phyloP scores from a whole-genome alignment of 2,329 filamentous ascomycete species.

The Torrubiella hemipterigena region DNA sequence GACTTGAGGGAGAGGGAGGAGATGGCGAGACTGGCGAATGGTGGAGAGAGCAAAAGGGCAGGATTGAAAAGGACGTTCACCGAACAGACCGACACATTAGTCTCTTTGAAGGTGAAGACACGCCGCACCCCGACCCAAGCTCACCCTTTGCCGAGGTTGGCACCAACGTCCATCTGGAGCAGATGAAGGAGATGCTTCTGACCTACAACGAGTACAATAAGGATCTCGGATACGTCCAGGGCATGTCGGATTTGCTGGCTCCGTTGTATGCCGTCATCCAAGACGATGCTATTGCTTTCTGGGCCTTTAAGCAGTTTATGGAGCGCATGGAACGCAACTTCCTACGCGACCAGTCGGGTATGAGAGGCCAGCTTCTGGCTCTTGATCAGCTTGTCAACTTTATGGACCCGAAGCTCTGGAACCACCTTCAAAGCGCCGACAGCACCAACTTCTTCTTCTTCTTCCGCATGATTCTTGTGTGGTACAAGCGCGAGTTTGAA shows the following conservation, averaged over 20 bases:
- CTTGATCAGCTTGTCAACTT: slow-evolving; percentile 93
- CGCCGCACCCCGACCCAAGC: slow-evolving; percentile 88
- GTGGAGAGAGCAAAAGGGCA: slow-evolving; percentile 88
- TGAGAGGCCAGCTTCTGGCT: slow-evolving; percentile 82
- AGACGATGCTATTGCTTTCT: slow-evolving; percentile 93
- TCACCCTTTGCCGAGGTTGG: slow-evolving; percentile 88
- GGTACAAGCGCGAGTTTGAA: slow-evolving; percentile 95
- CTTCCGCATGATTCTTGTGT: slow-evolving; percentile 96
- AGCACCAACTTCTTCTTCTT: slow-evolving; percentile 99
- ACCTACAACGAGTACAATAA: slow-evolving; percentile 98
- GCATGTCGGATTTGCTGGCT: slow-evolving; percentile 93
- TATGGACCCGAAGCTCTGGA: slow-evolving; percentile 89
- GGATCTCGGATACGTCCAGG: slow-evolving; percentile 92
- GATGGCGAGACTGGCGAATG: slow-evolving; percentile 78
- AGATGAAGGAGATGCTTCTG: slow-evolving; percentile 97
- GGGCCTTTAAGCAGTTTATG: slow-evolving; percentile 95
- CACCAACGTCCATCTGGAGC: slow-evolving; percentile 94
- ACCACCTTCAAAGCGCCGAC: slow-evolving; percentile 79
- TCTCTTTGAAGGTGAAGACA: slow-evolving; percentile 94
- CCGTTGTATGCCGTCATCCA: slow-evolving; percentile 96
- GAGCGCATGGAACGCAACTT: slow-evolving; percentile 97
- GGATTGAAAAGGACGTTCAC: slow-evolving; percentile 98
- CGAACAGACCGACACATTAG: slow-evolving; percentile 88
- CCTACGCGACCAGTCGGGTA: slow-evolving; percentile 86
- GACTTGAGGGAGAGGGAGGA: slow-evolving; percentile 70